A percentile compares a stretch with the other conserved stretches of the same genome.
Conservation (phyloP, 495 filamentous ascomycete species). For the Penicillium parvum region DNA sequence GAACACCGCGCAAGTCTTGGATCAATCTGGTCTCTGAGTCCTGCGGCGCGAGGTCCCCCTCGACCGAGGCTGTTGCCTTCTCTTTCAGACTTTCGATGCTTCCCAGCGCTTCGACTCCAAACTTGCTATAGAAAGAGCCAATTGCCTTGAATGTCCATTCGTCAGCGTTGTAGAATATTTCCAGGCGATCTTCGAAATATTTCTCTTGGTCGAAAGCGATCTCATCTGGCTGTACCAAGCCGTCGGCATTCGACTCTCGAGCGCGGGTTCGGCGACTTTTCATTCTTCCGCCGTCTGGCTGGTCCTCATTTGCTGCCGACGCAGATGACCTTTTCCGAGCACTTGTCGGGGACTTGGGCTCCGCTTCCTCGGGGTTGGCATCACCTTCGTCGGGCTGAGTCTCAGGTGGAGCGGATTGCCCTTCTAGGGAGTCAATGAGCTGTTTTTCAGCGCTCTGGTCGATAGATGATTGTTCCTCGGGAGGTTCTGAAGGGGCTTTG, state of each 20-base stretch:
- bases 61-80: conserved; percentile 15
- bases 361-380: conserved; percentile 24
- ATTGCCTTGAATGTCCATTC: conserved; percentile 69
- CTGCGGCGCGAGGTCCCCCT: conserved; percentile 14
- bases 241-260: conserved; percentile 64
- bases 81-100: conserved; percentile 38
- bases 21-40: conserved; percentile 31
- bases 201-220: conserved; percentile 59
- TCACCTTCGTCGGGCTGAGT: conserved; percentile 18
- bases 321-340: conserved; percentile 49
- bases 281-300: conserved; percentile 56
- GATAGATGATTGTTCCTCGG: conserved; percentile 37
- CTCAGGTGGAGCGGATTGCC: conserved; percentile 29
- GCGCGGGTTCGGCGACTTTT: conserved; percentile 81
- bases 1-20: conserved; percentile 49
- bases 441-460: conserved; percentile 43
- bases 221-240: conserved; percentile 45
- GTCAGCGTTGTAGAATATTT: conserved; percentile 65
- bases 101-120: conserved; percentile 55
- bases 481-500: conserved; percentile 16
- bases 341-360: conserved; percentile 26
- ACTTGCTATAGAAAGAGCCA: conserved; percentile 59
- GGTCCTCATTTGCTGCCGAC: conserved; percentile 46
- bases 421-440: conserved; percentile 38
- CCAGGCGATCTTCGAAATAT: conserved; percentile 66